Conservation (phyloP, 805 yeast genomes). For the Ascoidea tarda region DNA sequence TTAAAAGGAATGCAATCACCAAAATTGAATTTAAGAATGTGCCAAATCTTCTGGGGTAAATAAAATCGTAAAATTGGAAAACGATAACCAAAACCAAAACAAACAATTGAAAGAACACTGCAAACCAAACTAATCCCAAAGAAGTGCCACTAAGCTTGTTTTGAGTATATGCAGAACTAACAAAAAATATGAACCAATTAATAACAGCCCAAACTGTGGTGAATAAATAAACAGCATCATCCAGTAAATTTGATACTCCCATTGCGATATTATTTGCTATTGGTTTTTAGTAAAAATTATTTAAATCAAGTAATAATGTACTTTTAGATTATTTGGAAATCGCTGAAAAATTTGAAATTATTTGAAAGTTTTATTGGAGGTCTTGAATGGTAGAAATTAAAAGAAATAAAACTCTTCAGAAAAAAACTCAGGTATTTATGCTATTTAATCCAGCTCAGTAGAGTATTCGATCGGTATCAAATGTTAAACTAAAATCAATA, state of each 20-base stretch:
- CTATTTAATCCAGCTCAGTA: no score
- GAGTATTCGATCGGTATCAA: no score
- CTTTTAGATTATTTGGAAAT: no score
- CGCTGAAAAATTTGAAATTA: no score
- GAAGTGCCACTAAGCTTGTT: no score
- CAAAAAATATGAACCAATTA: neutral
- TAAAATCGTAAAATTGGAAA: neutral
- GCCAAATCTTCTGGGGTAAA: neutral
- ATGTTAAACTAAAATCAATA: no score
- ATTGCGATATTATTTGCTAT: neutral
- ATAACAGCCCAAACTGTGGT: neutral
- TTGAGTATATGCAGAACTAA: neutral
- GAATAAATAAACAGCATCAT: neutral
- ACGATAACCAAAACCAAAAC: neutral
- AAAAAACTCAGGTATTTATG: no score
- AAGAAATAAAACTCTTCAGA: no score
- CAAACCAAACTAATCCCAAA: neutral
- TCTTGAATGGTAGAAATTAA: no score
- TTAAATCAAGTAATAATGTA: no score
- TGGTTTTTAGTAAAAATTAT: conserved; percentile 31
- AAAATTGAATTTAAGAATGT: neutral
- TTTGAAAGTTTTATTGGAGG: no score
- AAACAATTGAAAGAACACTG: neutral
- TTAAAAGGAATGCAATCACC: neutral
- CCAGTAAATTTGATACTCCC: neutral